Base-by-base conservation (phyloP, 139 green algal genomes). In the Volvox africanus region DNA sequence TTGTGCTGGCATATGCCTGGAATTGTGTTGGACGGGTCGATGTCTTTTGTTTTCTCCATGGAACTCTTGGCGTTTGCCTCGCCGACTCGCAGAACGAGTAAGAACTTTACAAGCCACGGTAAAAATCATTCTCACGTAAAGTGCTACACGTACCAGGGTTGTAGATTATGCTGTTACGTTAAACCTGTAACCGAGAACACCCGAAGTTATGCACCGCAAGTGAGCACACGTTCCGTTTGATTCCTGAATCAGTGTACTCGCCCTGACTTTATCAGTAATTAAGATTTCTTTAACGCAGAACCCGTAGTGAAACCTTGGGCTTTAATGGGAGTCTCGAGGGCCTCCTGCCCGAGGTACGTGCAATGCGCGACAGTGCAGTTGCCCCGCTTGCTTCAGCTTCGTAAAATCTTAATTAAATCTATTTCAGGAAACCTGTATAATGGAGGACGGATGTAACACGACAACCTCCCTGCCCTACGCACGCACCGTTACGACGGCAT, bases 251-350 rank as follows among this genome's bases (percentile, higher is more conserved):
- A 55, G 9, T 55, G 5, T 55, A 55, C 44, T 55, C 44, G 44
- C 9, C 44, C 9, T 55, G 5, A 55, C 44, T 14, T 5, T 55
- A 55, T 55, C 9, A 55, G 9, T 14, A 14, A 55, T 9, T 55
- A 55, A n/a, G 5, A 55, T 55, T 9, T 9, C 9, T 55, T 14
- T 55, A 68, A 14, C 37, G 71, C 79, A 85, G 79, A n/a, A 68
- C 79, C n/a, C 79, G 79, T 1, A 85, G 79, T 50, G 79, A 85
- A 11, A 85, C 37, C 44, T 85, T 85, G 11, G 79, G 79, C 35
- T 85, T 68, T 26, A 22, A 28, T 67, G 79, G 71, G 28, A 32
- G 33, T 32, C 21, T 79, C 14, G 71, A 2, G n/a, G n/a, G 71
- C 71, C n/a, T 73, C 65, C 11, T 11, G 65, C 65, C 24, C 65